A percentile compares a stretch with the other conserved stretches of the same genome.
Evolutionary conservation across 129 eudicot genomes (phyloP).

Genomic region (Apium graveolens): DNA sequence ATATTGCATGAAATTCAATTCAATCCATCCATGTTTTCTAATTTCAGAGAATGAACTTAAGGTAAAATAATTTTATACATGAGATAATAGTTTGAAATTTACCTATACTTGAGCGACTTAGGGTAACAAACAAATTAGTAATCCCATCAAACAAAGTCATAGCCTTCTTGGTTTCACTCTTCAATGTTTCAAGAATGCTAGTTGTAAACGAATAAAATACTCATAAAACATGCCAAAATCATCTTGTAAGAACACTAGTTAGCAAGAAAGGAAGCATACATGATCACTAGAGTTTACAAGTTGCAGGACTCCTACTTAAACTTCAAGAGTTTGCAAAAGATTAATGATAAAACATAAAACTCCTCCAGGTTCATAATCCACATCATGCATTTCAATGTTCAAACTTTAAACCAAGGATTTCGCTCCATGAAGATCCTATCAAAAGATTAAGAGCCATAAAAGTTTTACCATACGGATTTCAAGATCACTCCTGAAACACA

Average conservation of each 20-base stretch:
- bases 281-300: neutral
- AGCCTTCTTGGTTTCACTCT: neutral
- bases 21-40: neutral
- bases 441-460: neutral
- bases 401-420: neutral
- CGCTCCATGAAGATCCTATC: neutral
- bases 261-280: neutral
- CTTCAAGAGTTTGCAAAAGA: neutral
- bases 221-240: neutral
- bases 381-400: neutral
- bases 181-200: neutral
- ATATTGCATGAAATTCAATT: too few relatives aligned
- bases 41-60: too few relatives aligned
- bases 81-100: too few relatives aligned
- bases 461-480: constrained; percentile 10
- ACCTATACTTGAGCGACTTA: neutral
- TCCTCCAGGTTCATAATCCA: neutral
- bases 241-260: neutral
- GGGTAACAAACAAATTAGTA: too few relatives aligned
- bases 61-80: neutral
- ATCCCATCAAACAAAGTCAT: neutral
- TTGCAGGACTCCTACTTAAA: neutral
- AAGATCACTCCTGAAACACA: constrained; percentile 18
- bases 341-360: neutral
- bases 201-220: neutral